Conservation (phyloP, 768 basidiomycete species). For the Suillus subaureus region DNA sequence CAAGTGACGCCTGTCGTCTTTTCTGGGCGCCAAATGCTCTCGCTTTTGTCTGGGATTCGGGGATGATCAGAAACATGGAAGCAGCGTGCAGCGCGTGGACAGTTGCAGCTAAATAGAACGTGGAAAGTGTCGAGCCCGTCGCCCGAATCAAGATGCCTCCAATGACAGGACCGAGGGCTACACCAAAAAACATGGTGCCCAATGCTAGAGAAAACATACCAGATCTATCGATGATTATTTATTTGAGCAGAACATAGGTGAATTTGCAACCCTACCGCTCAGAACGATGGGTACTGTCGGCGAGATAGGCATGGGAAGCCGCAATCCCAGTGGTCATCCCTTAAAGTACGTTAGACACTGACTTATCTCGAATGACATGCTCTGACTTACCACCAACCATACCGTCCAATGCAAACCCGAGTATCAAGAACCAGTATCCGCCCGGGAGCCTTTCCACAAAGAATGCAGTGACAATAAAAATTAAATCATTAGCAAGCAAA, state of each 20-base stretch:
- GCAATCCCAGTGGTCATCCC: constrained; percentile 55
- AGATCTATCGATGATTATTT: constrained; percentile 44
- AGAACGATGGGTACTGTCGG: constrained; percentile 62
- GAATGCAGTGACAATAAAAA: constrained; percentile 64
- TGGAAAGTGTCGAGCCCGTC: constrained; percentile 56
- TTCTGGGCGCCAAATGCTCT: constrained; percentile 38
- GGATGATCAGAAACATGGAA: constrained; percentile 61
- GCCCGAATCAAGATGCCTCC: constrained; percentile 64
- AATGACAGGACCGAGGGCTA: constrained; percentile 75
- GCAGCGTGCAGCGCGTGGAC: constrained; percentile 53
- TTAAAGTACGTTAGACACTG: constrained; percentile 25
- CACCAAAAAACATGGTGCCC: constrained; percentile 74
- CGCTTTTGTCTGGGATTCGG: constrained; percentile 70
- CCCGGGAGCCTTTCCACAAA: constrained; percentile 68
- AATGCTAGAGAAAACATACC: constrained; percentile 63
- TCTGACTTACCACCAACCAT: constrained; percentile 62
- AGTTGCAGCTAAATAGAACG: constrained; percentile 68
- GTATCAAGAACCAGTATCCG: constrained; percentile 77
- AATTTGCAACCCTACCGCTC: constrained; percentile 44
- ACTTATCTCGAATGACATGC: background rate
- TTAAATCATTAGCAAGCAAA: constrained; percentile 61
- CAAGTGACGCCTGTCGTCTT: constrained; percentile 10
- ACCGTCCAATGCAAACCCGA: constrained; percentile 70
- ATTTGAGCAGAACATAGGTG: constrained; percentile 1
- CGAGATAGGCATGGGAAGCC: constrained; percentile 63